Conservation (phyloP, 805 yeast genomes). For the Saccharomyces kudriavzevii region DNA sequence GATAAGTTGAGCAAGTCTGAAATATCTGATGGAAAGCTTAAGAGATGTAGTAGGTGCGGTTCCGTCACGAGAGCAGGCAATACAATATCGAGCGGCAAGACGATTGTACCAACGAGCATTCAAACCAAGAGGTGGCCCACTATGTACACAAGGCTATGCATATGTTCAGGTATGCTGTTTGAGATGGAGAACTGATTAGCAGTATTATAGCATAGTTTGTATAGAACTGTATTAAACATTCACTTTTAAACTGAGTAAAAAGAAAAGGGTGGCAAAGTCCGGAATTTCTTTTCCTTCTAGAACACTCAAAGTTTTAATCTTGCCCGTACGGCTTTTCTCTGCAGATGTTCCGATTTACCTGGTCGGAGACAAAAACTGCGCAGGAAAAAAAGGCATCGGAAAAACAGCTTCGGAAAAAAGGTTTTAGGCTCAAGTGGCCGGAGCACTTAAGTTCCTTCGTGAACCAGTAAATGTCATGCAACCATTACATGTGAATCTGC, state of each 20-base stretch:
- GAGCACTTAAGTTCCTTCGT: not conserved
- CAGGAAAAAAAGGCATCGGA: not conserved
- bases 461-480: not conserved
- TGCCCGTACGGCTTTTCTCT: not conserved
- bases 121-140: slow-evolving; percentile 32
- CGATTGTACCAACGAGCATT: slow-evolving; percentile 28
- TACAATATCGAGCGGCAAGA: slow-evolving; percentile 25
- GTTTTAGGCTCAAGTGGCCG: not conserved
- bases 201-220: not conserved
- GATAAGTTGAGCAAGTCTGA: slow-evolving; percentile 20
- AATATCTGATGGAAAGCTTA: slow-evolving; percentile 22
- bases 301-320: not conserved
- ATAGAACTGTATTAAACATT: not conserved
- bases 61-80: slow-evolving; percentile 35
- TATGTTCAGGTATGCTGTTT: slow-evolving; percentile 31
- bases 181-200: slow-evolving; percentile 13
- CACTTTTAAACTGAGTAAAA: not conserved
- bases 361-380: not conserved
- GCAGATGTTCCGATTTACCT: not conserved
- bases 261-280: not conserved
- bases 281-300: not conserved
- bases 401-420: not conserved
- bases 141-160: slow-evolving; percentile 28
- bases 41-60: slow-evolving; percentile 51
- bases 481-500: not conserved